Evolutionary conservation across 129 eudicot species (phyloP).

Genomic region (Arctium lappa): DNA sequence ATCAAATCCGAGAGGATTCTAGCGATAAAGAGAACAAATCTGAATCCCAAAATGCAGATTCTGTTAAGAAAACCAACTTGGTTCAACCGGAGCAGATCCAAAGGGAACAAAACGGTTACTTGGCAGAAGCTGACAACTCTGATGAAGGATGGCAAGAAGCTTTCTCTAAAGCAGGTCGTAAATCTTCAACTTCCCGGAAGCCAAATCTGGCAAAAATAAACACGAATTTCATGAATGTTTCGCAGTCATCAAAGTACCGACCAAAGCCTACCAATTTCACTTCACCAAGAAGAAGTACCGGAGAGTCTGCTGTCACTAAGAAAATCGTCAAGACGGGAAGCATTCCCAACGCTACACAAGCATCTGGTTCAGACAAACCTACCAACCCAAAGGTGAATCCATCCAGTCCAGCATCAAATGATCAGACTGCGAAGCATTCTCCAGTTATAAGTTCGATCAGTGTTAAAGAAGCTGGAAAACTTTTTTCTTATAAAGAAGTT

Average conservation of each 20-base stretch:
- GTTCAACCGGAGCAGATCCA: conserved; percentile 25
- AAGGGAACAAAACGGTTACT: conserved; percentile 29
- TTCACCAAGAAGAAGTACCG: conserved; percentile 47
- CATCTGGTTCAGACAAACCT: conserved; percentile 36
- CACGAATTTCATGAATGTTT: conserved; percentile 51
- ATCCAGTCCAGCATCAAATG: conserved; percentile 54
- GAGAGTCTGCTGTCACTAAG: conserved; percentile 47
- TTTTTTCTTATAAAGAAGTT: conserved; percentile 94
- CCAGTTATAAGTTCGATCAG: conserved; percentile 53
- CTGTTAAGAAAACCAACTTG: conserved; percentile 19
- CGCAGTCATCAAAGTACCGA: conserved; percentile 51
- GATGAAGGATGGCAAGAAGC: conserved; percentile 99
- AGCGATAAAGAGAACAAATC: conserved; percentile 63
- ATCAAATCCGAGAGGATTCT: conserved; percentile 31
- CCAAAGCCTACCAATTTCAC: conserved; percentile 52
- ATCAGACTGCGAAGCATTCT: conserved; percentile 46
- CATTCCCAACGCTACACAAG: conserved; percentile 32
- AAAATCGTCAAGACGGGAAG: conserved; percentile 61
- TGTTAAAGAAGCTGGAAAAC: conserved; percentile 74
- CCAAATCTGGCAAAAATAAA: conserved; percentile 78
- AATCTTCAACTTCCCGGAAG: conserved; percentile 55
- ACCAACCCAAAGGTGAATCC: conserved; percentile 55
- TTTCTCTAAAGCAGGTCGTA: conserved; percentile 67
- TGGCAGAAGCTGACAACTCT: conserved; percentile 43
- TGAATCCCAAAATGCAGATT: conserved; percentile 28